phyloP scores from a whole-genome alignment of 306 rosid species.

The Pterocarpus santalinus region DNA sequence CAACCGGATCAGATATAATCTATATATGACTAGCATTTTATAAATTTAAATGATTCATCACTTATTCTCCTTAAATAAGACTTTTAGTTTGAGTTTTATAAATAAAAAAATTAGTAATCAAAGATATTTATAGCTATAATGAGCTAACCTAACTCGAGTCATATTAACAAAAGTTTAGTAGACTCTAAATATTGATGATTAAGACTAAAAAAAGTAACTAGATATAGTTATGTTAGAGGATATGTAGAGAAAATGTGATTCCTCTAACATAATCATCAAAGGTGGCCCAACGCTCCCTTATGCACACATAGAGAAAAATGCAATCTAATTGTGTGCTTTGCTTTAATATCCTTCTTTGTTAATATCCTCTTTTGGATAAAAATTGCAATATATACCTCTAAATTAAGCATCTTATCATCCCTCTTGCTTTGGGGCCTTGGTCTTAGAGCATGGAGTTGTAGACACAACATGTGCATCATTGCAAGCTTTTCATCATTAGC shows the following conservation, averaged over 20 bases:
- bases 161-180: too few relatives aligned
- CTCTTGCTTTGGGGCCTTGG: conserved; percentile 34
- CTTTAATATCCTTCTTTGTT: not conserved
- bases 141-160: too few relatives aligned
- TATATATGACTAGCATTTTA: not conserved
- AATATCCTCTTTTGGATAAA: conserved; percentile 39
- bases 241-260: conserved; percentile 35
- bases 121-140: too few relatives aligned
- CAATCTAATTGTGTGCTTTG: conserved; percentile 22
- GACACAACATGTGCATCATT: conserved; percentile 52
- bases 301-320: conserved; percentile 5
- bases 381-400: conserved; percentile 34
- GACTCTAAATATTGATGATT: too few relatives aligned
- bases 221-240: conserved; percentile 18
- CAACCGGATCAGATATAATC: not conserved
- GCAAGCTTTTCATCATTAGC: conserved; percentile 46
- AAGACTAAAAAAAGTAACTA: not conserved
- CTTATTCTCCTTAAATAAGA: too few relatives aligned
- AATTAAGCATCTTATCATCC: conserved; percentile 27
- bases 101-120: too few relatives aligned
- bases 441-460: conserved; percentile 40
- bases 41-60: too few relatives aligned
- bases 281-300: conserved; percentile 26
- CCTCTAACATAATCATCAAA: conserved; percentile 44
- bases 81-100: too few relatives aligned